Percentiles rank a stretch among this genome's conserved stretches.
These are phyloP conservation scores for Dichomitus squalens DNA, from an alignment of 1,284 basidiomycete genomes.

Conservation along the genomic window DNA sequence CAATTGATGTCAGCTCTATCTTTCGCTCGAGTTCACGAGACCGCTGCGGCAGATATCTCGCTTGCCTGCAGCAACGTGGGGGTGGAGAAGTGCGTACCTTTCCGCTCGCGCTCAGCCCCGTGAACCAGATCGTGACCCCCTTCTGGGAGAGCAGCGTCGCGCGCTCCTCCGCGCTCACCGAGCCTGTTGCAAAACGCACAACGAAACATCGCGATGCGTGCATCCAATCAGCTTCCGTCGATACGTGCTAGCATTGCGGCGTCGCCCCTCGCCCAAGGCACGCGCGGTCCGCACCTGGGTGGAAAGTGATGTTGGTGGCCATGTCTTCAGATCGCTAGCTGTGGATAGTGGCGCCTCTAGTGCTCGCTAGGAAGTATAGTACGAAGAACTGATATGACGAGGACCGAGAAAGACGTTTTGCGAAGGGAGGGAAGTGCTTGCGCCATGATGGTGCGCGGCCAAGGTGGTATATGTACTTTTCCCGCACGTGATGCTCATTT, in stretches of 20 bases:
- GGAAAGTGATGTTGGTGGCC: constrained; percentile 90
- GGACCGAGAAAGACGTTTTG: background rate
- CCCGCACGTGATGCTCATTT: constrained; percentile 21
- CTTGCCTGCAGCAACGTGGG: background rate
- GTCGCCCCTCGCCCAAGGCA: background rate
- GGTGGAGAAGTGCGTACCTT: constrained; percentile 55
- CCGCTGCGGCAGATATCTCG: background rate
- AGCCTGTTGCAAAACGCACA: constrained; percentile 58
- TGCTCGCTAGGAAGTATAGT: no score
- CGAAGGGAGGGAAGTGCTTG: constrained; percentile 12
- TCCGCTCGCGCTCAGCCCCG: constrained; percentile 90
- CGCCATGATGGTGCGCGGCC: constrained; percentile 21
- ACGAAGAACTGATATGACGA: no score
- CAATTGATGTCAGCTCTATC: no score
- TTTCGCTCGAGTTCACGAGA: no score
- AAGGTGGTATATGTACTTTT: constrained; percentile 20
- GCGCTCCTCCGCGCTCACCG: constrained; percentile 73
- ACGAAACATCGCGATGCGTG: no score
- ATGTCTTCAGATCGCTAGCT: constrained; percentile 44
- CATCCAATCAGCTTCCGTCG: background rate
- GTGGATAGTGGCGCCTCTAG: no score
- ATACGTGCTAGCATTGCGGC: background rate
- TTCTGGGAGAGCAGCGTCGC: constrained; percentile 71
- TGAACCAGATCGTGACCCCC: constrained; percentile 93
- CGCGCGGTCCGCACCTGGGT: constrained; percentile 46